Percentiles rank a stretch among this genome's conserved stretches.
These are phyloP conservation scores for Chaetoceros tenuissimus DNA, from an alignment of 108 stramenopile species.

Conservation along the genomic window DNA sequence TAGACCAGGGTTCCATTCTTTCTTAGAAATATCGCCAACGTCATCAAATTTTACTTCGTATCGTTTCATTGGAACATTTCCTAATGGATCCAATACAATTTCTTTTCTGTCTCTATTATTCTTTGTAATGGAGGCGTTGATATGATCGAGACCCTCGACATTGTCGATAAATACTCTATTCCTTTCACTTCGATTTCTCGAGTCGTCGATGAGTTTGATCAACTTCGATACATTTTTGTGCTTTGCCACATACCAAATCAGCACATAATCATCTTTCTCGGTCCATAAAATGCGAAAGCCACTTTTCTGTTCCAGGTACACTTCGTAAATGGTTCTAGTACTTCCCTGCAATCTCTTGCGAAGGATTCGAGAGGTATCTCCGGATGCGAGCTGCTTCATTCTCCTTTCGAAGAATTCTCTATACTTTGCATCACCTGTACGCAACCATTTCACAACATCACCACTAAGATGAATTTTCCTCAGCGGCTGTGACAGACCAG, in stretches of 20 bases:
- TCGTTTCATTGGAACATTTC: conserved; percentile 36
- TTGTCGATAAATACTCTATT: not conserved
- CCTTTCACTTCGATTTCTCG: conserved; percentile 28
- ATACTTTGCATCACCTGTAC: conserved; percentile 26
- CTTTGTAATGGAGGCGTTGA: not conserved
- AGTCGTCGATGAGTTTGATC: conserved; percentile 42
- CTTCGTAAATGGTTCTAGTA: conserved; percentile 32
- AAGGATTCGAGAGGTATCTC: conserved; percentile 30
- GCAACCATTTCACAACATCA: conserved; percentile 44
- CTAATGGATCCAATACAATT: conserved; percentile 28
- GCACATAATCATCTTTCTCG: conserved; percentile 30
- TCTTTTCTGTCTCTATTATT: conserved; percentile 5
- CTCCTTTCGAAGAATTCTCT: conserved; percentile 30
- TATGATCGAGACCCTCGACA: too few species aligned
- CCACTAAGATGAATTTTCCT: too few species aligned
- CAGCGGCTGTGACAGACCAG: too few species aligned
- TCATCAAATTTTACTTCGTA: conserved; percentile 21
- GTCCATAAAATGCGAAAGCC: conserved; percentile 44
- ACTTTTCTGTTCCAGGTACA: conserved; percentile 43
- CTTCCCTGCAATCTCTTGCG: conserved; percentile 34
- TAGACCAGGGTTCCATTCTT: conserved; percentile 30
- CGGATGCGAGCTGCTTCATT: conserved; percentile 29
- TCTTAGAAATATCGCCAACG: conserved; percentile 14
- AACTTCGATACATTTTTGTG: conserved; percentile 38
- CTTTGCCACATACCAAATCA: too few species aligned